phyloP scores from a whole-genome alignment of 768 basidiomycete species.

The Harrya chromipes region DNA sequence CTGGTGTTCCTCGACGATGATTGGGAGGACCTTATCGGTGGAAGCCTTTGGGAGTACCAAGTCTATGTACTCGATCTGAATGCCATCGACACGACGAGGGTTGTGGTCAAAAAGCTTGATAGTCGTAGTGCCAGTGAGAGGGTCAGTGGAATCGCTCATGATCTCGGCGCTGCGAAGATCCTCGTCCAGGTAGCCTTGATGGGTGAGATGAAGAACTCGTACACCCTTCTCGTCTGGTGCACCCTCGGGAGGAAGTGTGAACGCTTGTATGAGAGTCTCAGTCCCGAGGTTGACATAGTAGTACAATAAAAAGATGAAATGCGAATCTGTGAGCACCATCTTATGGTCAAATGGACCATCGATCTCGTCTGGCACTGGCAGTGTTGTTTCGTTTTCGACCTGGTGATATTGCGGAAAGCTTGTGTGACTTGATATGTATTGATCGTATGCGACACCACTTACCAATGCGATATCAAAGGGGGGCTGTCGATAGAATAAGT shows the following conservation, averaged over 20 bases:
- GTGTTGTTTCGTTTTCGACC: too few species aligned
- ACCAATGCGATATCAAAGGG: not conserved
- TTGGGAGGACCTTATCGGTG: not conserved
- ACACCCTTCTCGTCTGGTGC: not conserved
- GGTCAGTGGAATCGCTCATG: not conserved
- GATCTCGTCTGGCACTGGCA: too few species aligned
- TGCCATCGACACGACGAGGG: too few species aligned
- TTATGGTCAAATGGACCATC: too few species aligned
- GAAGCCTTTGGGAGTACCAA: not conserved
- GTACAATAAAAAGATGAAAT: not conserved
- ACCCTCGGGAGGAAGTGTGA: not conserved
- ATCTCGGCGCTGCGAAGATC: rapidly evolving
- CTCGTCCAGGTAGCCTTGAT: not conserved
- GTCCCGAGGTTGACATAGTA: not conserved
- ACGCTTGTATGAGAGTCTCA: not conserved
- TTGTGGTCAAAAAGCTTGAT: not conserved
- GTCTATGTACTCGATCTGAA: too few species aligned
- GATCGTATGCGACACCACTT: not conserved
- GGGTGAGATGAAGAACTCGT: not conserved
- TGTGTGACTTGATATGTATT: too few species aligned
- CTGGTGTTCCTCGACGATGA: not conserved
- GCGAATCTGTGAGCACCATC: not conserved
- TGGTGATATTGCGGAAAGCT: too few species aligned
- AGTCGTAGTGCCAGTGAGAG: not conserved
- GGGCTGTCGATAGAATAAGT: not conserved